These are phyloP conservation scores for Suillus brevipes DNA, from an alignment of 768 basidiomycete genomes.

Conservation along the genomic window DNA sequence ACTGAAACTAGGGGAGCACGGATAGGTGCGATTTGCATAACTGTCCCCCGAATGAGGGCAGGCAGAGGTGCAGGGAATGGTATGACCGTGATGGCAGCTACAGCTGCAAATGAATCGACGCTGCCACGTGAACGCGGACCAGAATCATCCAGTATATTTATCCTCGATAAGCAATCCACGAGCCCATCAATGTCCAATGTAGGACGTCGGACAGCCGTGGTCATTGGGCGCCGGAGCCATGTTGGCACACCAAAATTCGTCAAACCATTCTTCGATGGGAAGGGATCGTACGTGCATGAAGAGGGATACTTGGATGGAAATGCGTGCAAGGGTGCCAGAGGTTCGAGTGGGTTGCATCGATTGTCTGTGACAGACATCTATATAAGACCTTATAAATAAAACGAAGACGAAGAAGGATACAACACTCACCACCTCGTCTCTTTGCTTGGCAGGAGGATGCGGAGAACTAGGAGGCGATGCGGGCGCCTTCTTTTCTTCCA, in stretches of 20 bases:
- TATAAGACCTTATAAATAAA: neutral
- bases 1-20: conserved; percentile 7
- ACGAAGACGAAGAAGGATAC: neutral
- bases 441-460: conserved; percentile 16
- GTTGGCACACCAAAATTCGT: conserved; percentile 2
- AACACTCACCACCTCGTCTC: conserved; percentile 12
- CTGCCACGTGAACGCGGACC: neutral
- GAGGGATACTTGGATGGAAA: conserved; percentile 26
- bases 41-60: conserved; percentile 11
- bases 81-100: conserved; percentile 14
- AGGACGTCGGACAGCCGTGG: neutral
- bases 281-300: conserved; percentile 17
- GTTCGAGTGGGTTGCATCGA: conserved; percentile 8
- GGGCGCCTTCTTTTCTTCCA: conserved; percentile 13
- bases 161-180: conserved; percentile 11
- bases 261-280: conserved; percentile 13
- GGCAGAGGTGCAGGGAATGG: conserved; percentile 20
- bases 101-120: conserved; percentile 9
- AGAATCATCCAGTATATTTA: conserved; percentile 14
- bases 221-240: conserved; percentile 13
- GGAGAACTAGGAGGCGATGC: neutral
- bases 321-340: conserved; percentile 20
- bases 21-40: neutral
- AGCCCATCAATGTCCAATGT: conserved; percentile 7
- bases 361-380: neutral